Evolutionary conservation across 345 rosid species (phyloP).

Genomic region (Gossypium turneri): DNA sequence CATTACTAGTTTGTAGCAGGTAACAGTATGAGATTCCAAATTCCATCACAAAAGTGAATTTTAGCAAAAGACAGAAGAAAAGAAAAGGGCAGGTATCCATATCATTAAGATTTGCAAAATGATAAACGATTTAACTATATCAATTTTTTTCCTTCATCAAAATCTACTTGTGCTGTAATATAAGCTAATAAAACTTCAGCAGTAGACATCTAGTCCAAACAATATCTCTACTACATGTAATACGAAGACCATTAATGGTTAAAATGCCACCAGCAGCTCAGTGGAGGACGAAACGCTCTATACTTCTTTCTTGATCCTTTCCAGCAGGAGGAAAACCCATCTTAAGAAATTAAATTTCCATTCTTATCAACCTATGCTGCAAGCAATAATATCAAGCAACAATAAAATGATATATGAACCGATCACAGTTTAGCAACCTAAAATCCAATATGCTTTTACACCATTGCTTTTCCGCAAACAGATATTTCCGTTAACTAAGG

Average conservation of each 20-base stretch:
- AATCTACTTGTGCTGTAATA: background rate
- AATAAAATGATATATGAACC: background rate
- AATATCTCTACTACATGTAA: background rate
- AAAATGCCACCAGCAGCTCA: background rate
- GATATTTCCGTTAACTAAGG: background rate
- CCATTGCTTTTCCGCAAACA: background rate
- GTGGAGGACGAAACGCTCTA: background rate
- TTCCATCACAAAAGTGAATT: background rate
- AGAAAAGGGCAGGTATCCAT: conserved; percentile 11
- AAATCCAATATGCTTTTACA: background rate
- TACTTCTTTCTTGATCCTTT: background rate
- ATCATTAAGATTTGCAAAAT: background rate
- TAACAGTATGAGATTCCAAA: background rate
- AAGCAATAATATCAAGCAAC: background rate
- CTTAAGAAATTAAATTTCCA: background rate
- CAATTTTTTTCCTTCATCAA: background rate
- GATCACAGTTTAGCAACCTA: background rate
- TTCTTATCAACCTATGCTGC: background rate
- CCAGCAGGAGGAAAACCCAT: background rate
- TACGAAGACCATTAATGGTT: background rate
- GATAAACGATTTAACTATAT: background rate
- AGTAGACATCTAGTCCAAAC: background rate
- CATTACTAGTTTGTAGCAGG: conserved; percentile 2
- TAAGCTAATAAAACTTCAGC: background rate
- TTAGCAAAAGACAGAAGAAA: background rate